A percentile compares a stretch with the other conserved stretches of the same genome.
Conservation (phyloP, 345 rosid genomes). For the Populus tremula region DNA sequence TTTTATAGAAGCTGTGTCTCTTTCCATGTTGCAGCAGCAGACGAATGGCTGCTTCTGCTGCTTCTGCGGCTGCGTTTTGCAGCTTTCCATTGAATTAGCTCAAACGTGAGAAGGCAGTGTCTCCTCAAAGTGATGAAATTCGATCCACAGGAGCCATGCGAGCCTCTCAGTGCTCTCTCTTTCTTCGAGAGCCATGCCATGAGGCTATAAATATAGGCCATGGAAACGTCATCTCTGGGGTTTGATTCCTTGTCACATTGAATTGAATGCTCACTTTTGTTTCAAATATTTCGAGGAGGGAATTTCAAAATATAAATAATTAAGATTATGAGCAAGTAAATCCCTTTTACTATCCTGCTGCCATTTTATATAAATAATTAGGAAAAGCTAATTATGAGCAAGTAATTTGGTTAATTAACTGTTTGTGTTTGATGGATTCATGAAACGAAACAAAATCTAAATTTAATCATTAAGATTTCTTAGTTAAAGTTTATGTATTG, state of each 20-base stretch:
- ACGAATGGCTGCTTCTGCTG: no score
- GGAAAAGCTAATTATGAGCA: no score
- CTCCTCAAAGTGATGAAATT: not conserved
- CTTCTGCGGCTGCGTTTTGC: not conserved
- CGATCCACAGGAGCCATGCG: not conserved
- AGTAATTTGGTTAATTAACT: no score
- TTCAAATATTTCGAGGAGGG: not conserved
- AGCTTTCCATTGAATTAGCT: not conserved
- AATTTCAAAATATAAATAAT: no score
- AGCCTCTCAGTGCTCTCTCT: not conserved
- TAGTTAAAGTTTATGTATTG: no score
- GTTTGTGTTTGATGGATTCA: no score
- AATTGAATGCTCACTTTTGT: not conserved
- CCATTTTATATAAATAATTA: no score
- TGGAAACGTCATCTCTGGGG: not conserved
- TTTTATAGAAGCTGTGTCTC: not conserved
- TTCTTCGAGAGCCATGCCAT: not conserved
- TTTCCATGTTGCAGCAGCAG: not conserved
- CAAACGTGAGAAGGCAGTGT: not conserved
- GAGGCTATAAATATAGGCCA: not conserved
- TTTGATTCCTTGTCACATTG: not conserved
- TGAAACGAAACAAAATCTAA: no score
- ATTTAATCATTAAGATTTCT: no score
- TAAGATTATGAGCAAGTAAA: no score
- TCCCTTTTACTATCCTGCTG: no score